Conservation (phyloP, 306 rosid genomes). For the Prunus dulcis region DNA sequence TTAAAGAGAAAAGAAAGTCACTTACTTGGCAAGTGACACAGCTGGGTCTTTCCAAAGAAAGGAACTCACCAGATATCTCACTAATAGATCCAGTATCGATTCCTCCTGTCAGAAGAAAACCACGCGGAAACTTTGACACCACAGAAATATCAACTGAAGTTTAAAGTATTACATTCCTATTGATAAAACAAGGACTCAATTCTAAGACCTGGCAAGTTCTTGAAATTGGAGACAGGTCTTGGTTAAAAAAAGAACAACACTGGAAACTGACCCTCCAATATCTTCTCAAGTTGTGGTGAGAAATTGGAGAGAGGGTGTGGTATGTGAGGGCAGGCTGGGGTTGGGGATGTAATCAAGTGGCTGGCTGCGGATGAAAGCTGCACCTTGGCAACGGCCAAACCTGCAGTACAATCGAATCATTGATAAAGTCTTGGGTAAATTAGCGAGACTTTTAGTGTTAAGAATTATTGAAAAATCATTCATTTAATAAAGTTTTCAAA, state of each 20-base stretch:
- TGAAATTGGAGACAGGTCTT: neutral
- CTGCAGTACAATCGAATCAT: too few species aligned
- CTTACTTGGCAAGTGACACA: slow-evolving; percentile 98
- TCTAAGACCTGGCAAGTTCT: neutral
- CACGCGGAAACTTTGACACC: neutral
- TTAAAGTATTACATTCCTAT: neutral
- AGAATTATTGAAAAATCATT: too few species aligned
- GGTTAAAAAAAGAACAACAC: neutral
- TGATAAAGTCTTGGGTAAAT: too few species aligned
- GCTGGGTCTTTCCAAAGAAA: slow-evolving; percentile 94
- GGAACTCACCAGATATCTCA: slow-evolving; percentile 89
- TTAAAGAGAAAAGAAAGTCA: slow-evolving; percentile 6
- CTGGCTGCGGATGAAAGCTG: too few species aligned
- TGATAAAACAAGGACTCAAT: neutral
- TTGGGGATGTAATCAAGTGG: too few species aligned
- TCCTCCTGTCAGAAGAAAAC: slow-evolving; percentile 60
- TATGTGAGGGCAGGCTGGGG: too few species aligned
- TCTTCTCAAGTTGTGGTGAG: slow-evolving; percentile 58
- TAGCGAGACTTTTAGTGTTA: too few species aligned
- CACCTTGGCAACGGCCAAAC: too few species aligned
- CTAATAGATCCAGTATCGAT: slow-evolving; percentile 92
- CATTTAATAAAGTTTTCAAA: too few species aligned
- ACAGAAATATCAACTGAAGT: neutral
- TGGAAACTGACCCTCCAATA: slow-evolving; percentile 70
- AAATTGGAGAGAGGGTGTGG: too few species aligned